Base-by-base conservation (phyloP, 1,284 basidiomycete genomes). In the Cutaneotrichosporon dermatis region DNA sequence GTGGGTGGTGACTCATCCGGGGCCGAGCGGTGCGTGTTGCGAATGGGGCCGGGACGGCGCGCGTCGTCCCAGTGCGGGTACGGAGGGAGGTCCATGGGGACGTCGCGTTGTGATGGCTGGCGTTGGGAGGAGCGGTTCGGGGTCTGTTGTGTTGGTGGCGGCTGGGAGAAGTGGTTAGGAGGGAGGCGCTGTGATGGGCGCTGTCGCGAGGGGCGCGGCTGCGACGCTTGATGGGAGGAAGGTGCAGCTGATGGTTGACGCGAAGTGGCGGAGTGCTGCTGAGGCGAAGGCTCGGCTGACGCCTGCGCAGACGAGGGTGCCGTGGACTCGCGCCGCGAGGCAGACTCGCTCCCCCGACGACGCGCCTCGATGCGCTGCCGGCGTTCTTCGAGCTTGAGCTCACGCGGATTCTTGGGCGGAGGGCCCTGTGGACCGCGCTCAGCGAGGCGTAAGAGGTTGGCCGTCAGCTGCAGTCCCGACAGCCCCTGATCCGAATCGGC, bases 381-480 rank as follows among this genome's bases (percentile, higher is more conserved):
- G 15, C 50, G 50, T 34, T 43, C 48, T 11, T 49, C 50, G 35
- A 43, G 50, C 16, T 36, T 42, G 42, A 33, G 8, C 10, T 34
- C 50, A 4, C 42, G 42, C 15, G 6, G 13, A 2, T 10, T 44
- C 43, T 16, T 42, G 15, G 16, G 15, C 10, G 34, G 16, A 13
- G 7, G 16, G 4, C 36, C 35, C 13, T 16, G 12, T 7, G 15
- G 54, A 25, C 8, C 41, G n/a, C 43, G 42, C 8, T 39, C 25
- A 6, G 51, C 50, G 6, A 58, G 9, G 36, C 34, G 44, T 4
- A 58, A 49, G 13, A 58, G 51, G 51, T 52, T 39, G 8, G 34
- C 51, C 6, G 56, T 58, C 43, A 58, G 52, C n/a, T 53, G 12
- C 15, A 53, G 15, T 5, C 56, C 56, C 6, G 56, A 48, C 15